Conservation (phyloP, 2,329 filamentous ascomycete species). For the Trichoderma sp. region DNA sequence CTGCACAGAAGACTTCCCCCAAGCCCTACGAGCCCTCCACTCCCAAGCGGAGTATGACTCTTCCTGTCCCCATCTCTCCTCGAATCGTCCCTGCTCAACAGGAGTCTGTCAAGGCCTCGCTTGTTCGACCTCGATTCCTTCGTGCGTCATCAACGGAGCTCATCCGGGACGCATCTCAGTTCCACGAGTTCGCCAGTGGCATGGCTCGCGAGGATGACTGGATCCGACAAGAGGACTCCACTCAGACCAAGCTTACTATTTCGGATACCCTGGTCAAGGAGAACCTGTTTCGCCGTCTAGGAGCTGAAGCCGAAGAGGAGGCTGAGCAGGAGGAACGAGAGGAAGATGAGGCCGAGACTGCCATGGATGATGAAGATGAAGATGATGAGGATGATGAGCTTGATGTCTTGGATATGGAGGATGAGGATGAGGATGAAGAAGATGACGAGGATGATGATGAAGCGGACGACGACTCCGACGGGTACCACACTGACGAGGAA, state of each 20-base stretch:
- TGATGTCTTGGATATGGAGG: conserved; percentile 48
- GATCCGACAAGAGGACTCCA: conserved; percentile 68
- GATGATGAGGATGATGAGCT: conserved; percentile 41
- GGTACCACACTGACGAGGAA: conserved; percentile 73
- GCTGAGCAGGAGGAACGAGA: conserved; percentile 72
- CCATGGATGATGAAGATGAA: conserved; percentile 43
- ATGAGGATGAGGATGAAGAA: conserved; percentile 35
- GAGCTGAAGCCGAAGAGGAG: conserved; percentile 88
- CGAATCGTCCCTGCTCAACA: conserved; percentile 23
- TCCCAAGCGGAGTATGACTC: conserved; percentile 31
- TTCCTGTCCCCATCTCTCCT: conserved; percentile 27
- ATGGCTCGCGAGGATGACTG: conserved; percentile 83
- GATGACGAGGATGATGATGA: conserved; percentile 49
- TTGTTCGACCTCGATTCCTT: conserved; percentile 45
- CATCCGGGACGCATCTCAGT: conserved; percentile 59
- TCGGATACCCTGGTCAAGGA: conserved; percentile 89
- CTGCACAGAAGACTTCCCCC: conserved; percentile 41
- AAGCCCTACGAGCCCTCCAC: conserved; percentile 32
- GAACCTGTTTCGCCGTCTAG: conserved; percentile 79
- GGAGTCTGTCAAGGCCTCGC: conserved; percentile 27
- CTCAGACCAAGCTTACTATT: conserved; percentile 74
- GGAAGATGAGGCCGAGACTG: conserved; percentile 35
- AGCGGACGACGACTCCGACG: conserved; percentile 56
- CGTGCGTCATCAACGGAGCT: conserved; percentile 51
- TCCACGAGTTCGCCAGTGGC: conserved; percentile 90